Evolutionary conservation across 2,329 filamentous ascomycete genomes (phyloP).

Genomic region (Nectriaceae sp.): DNA sequence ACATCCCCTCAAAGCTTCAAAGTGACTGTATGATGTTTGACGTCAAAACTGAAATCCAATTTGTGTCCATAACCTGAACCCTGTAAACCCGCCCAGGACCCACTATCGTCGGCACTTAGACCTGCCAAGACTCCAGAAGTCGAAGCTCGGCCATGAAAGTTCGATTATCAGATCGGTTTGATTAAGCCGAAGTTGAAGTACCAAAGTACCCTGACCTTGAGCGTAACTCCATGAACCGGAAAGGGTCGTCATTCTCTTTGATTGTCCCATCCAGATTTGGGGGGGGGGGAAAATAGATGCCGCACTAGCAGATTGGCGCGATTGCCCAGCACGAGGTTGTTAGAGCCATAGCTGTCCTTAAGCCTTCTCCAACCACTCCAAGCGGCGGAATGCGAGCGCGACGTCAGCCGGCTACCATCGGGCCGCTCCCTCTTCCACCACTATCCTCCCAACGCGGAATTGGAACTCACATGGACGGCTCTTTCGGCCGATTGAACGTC

Average conservation of each 20-base stretch:
- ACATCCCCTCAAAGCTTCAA: neutral
- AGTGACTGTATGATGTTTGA: neutral
- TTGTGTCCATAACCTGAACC: constrained; percentile 1
- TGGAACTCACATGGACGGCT: constrained; percentile 18
- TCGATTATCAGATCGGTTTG: neutral
- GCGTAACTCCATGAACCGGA: too few relatives aligned
- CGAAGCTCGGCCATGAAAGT: neutral
- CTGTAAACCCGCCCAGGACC: neutral
- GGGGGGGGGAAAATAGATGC: too few relatives aligned
- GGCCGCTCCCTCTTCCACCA: constrained; percentile 19
- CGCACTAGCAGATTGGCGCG: too few relatives aligned
- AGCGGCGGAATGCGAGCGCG: constrained; percentile 24
- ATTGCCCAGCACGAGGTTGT: too few relatives aligned
- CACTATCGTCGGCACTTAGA: neutral
- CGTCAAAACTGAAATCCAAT: neutral
- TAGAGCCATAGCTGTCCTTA: too few relatives aligned
- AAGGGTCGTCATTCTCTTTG: too few relatives aligned
- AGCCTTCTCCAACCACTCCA: constrained; percentile 1
- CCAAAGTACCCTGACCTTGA: too few relatives aligned
- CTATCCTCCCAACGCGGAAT: constrained; percentile 26
- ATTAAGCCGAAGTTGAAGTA: neutral
- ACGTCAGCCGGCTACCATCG: constrained; percentile 30
- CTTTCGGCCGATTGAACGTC: constrained; percentile 21
- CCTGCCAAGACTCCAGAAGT: neutral
- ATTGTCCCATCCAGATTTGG: too few relatives aligned